These are phyloP conservation scores for Pseudonitzschia multiseries DNA, from an alignment of 108 stramenopile genomes.

Conservation along the genomic window DNA sequence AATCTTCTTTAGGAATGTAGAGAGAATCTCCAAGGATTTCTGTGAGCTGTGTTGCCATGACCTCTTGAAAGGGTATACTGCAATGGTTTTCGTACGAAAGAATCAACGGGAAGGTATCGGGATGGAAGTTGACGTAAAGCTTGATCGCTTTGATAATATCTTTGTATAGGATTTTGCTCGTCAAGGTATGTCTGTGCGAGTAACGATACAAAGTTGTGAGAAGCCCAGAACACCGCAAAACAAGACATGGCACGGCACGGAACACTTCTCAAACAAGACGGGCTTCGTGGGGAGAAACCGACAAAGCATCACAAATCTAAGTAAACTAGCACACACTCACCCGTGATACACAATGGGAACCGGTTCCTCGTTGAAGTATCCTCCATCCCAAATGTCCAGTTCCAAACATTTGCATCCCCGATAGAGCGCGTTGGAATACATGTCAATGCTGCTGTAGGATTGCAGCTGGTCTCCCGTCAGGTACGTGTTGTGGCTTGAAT, in stretches of 20 bases:
- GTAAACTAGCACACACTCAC: slow-evolving; percentile 17
- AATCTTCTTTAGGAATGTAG: slow-evolving; percentile 66
- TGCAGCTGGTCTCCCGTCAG: slow-evolving; percentile 94
- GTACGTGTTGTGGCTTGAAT: slow-evolving; percentile 97
- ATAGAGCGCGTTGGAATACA: slow-evolving; percentile 78
- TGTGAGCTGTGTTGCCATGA: slow-evolving; percentile 78
- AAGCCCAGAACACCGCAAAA: neutral
- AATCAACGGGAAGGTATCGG: slow-evolving; percentile 88
- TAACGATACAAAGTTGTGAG: neutral
- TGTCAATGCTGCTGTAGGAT: slow-evolving; percentile 79
- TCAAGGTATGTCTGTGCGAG: slow-evolving; percentile 80
- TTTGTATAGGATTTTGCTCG: slow-evolving; percentile 82
- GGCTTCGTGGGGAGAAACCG: too few species aligned
- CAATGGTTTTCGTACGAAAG: slow-evolving; percentile 98
- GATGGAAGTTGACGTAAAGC: slow-evolving; percentile 70
- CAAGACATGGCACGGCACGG: too few species aligned
- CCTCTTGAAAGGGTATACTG: slow-evolving; percentile 78
- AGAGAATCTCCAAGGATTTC: slow-evolving; percentile 68
- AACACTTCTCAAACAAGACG: neutral
- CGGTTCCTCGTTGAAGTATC: slow-evolving; percentile 23
- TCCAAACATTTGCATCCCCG: slow-evolving; percentile 96
- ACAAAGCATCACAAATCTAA: neutral
- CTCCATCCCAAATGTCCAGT: slow-evolving; percentile 95
- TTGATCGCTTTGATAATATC: slow-evolving; percentile 84
- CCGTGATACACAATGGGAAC: slow-evolving; percentile 92